Conservation (phyloP, 2,329 filamentous ascomycete genomes). For the Pyricularia sp. region DNA sequence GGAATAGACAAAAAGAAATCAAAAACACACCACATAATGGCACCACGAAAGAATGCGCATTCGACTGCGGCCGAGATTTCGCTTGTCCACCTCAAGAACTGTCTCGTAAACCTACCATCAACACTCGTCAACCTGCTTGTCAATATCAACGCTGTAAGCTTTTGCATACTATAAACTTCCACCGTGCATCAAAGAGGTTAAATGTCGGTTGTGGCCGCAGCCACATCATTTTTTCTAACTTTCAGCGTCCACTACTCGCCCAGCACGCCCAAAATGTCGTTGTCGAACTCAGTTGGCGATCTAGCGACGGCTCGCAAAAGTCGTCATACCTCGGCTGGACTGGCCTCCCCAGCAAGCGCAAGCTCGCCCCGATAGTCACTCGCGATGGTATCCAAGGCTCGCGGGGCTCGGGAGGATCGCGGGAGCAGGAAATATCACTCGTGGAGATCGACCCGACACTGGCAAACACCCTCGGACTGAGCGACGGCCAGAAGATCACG, state of each 20-base stretch:
- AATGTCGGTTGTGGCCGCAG: background rate
- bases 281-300: slow-evolving; percentile 77
- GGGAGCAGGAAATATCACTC: slow-evolving; percentile 66
- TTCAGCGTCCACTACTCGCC: background rate
- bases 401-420: slow-evolving; percentile 23
- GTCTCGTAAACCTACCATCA: slow-evolving; percentile 83
- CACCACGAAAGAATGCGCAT: slow-evolving; percentile 43
- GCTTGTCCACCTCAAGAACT: slow-evolving; percentile 83
- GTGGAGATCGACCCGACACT: slow-evolving; percentile 86
- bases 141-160: slow-evolving; percentile 77
- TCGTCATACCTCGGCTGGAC: slow-evolving; percentile 94
- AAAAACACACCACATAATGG: slow-evolving; percentile 23
- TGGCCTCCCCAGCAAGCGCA: slow-evolving; percentile 90
- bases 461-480: slow-evolving; percentile 65
- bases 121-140: slow-evolving; percentile 77
- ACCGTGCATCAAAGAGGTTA: background rate
- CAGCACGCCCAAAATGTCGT: slow-evolving; percentile 93
- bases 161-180: background rate
- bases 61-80: slow-evolving; percentile 74
- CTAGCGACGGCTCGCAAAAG: slow-evolving; percentile 37
- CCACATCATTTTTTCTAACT: background rate
- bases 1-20: background rate
- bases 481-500: slow-evolving; percentile 71
- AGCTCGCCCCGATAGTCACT: slow-evolving; percentile 61
- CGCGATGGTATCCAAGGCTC: slow-evolving; percentile 58